Percentiles rank a stretch among this genome's conserved stretches.
Evolutionary conservation across 345 rosid genomes (phyloP).

Genomic region (Linum lewisii): DNA sequence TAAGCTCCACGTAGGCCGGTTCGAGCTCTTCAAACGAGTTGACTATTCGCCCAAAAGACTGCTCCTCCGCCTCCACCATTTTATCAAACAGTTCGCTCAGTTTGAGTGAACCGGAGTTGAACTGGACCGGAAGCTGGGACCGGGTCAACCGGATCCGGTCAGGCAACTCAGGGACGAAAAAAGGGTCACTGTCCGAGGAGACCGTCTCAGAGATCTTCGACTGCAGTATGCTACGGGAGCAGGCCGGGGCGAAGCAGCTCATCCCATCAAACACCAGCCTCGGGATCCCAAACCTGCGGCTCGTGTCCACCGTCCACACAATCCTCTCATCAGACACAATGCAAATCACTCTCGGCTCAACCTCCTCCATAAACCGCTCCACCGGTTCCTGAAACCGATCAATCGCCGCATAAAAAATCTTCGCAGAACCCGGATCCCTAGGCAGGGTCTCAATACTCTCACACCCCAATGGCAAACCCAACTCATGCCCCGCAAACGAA

Average conservation of each 20-base stretch:
- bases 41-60: slow-evolving; percentile 24
- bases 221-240: not conserved
- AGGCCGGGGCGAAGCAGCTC: slow-evolving; percentile 3
- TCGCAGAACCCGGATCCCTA: too few species aligned
- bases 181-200: slow-evolving; percentile 15
- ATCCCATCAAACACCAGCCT: slow-evolving; percentile 22
- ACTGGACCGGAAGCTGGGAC: slow-evolving; percentile 15
- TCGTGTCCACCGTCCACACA: slow-evolving; percentile 17
- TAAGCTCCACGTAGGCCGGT: slow-evolving; percentile 7
- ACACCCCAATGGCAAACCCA: slow-evolving; percentile 12
- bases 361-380: slow-evolving; percentile 7
- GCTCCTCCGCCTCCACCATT: slow-evolving; percentile 13
- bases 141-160: slow-evolving; percentile 18
- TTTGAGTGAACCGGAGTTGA: not conserved
- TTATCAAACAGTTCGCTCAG: not conserved
- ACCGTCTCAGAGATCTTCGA: not conserved
- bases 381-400: not conserved
- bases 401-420: too few species aligned
- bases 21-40: slow-evolving; percentile 26
- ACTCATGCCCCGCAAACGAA: slow-evolving; percentile 8
- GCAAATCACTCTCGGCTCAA: slow-evolving; percentile 21
- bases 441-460: slow-evolving; percentile 15
- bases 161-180: slow-evolving; percentile 27
- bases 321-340: slow-evolving; percentile 24
- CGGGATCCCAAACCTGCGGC: slow-evolving; percentile 15